Evolutionary conservation across 2,329 filamentous ascomycete genomes (phyloP), one percentile per base, ranked within the genome.

Genomic region (Dothidotthia symphoricarpi): DNA sequence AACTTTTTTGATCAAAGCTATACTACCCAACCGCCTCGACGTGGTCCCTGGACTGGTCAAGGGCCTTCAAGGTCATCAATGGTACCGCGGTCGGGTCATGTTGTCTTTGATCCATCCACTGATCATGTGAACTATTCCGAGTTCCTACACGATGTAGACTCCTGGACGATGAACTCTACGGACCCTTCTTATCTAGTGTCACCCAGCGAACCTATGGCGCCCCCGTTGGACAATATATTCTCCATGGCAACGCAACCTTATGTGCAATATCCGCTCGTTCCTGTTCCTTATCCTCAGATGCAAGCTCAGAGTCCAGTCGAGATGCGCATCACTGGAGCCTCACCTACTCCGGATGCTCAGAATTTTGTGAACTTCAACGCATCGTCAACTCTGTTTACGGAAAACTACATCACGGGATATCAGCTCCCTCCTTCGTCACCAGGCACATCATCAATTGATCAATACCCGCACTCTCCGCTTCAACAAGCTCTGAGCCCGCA

Each of bases 1-100:
- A 47, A 41, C 16, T 43, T 46, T 2, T 56, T 45, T 31, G 28
- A 45, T n/a, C 49, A 53, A 9, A 50, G 45, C 13, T 64, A 57
- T 27, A 52, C 55, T 3, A 45, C 33, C 16, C 59, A 63, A 16
- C 43, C 50, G 24, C 36, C 50, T 22, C 54, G 47, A 15, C 57
- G 62, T 19, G 59, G 59, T 26, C 59, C 61, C 27, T 67, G 63
- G 63, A 63, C 43, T 31, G 49, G 55, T 24, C 51, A 62, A 45
- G 51, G 49, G 8, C 61, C 58, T 28, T 49, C 47, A 13, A 51
- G 57, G 24, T 63, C 56, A 28, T 47, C 50, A 3, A 54, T 53
- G 41, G 35, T 52, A 9, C 59, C 61, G n/a, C 51, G 47, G 24
- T 49, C 58, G n/a, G 56, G 55, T 14, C 43, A 53, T 31, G 49